Evolutionary conservation across 2,329 filamentous ascomycete genomes (phyloP), one percentile per base, ranked within the genome.

Genomic region (Colletotrichum costaricense): DNA sequence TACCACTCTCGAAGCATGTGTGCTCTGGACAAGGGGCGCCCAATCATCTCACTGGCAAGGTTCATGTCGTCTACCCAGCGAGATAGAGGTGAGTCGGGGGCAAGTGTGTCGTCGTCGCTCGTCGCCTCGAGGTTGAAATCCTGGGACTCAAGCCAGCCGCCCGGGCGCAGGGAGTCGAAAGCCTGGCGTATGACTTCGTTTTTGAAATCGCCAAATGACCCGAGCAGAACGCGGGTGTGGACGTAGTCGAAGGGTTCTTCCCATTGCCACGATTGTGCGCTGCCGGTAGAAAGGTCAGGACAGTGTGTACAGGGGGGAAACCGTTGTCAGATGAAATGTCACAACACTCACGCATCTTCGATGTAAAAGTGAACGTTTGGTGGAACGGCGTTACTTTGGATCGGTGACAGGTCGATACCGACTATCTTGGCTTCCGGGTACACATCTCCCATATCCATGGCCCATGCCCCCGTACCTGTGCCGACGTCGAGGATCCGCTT

Each of bases 341-440:
- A 28, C 26, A 42, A 42, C 9, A 79, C 82, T 76, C 78, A 82
- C 81, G 82, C 83, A 77, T 95, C 93, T 78, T 95, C 93, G 58
- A 95, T 88, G 73, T 91, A 90, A 76, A 95, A 95, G 74, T 91
- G 89, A 16, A 95, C 92, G 75, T 95, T 95, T 22, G 89, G 88
- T 0, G 93, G 93, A 1, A 94, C 91, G 60, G 88, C 85, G 5
- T 83, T 83, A 2, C 92, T 91, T 78, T 94, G 92, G 30, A 93
- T 91, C 2, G 92, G 91, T 1, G 91, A 93, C 6, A 94, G 84
- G 77, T 94, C 92, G 9, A 89, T 92, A 38, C 91, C 92, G 62
- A 88, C 86, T 35, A 94, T 86, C 73, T 87, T 81, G 12, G 91
- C 83, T 4, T 86, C 78, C 14, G 91, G 91, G 73, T 91, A 93